Conservation (phyloP, 257 asterid genomes). For the Solanum infundibuliforme region DNA sequence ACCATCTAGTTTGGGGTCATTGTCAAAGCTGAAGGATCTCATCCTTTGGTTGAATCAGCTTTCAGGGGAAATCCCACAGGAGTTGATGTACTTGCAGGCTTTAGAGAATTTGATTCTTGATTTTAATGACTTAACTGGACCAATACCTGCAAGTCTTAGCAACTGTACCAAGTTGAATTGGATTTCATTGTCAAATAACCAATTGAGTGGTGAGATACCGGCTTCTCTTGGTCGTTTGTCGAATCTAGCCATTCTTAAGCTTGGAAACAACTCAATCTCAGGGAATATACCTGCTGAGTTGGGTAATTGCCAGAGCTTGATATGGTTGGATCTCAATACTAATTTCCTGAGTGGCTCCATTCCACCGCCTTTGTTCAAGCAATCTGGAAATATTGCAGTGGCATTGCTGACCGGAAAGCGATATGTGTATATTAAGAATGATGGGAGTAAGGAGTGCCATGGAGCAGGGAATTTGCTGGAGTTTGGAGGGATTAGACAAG, state of each 20-base stretch:
- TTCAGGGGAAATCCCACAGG: constrained; percentile 73
- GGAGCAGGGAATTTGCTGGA: constrained; percentile 95
- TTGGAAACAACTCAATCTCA: constrained; percentile 64
- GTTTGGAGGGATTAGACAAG: constrained; percentile 79
- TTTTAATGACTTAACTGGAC: constrained; percentile 65
- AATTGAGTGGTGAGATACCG: constrained; percentile 62
- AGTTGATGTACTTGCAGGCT: constrained; percentile 45
- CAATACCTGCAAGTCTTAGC: constrained; percentile 67
- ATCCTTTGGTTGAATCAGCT: constrained; percentile 77
- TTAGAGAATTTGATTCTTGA: constrained; percentile 90
- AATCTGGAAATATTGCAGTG: constrained; percentile 71
- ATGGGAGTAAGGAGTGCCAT: constrained; percentile 72
- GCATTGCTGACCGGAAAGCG: constrained; percentile 53
- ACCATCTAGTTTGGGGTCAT: constrained; percentile 61
- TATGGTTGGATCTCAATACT: constrained; percentile 88
- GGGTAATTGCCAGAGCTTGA: constrained; percentile 78
- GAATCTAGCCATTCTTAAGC: constrained; percentile 76
- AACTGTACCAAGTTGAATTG: constrained; percentile 73
- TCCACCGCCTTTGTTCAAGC: constrained; percentile 63
- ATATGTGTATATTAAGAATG: constrained; percentile 63
- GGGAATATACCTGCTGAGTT: constrained; percentile 73
- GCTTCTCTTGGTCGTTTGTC: constrained; percentile 48
- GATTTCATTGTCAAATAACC: constrained; percentile 84
- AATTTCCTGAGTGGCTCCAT: constrained; percentile 61
- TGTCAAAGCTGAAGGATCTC: constrained; percentile 48